Evolutionary conservation across 2,329 filamentous ascomycete genomes (phyloP).

Genomic region (Aureobasidium namibiae): DNA sequence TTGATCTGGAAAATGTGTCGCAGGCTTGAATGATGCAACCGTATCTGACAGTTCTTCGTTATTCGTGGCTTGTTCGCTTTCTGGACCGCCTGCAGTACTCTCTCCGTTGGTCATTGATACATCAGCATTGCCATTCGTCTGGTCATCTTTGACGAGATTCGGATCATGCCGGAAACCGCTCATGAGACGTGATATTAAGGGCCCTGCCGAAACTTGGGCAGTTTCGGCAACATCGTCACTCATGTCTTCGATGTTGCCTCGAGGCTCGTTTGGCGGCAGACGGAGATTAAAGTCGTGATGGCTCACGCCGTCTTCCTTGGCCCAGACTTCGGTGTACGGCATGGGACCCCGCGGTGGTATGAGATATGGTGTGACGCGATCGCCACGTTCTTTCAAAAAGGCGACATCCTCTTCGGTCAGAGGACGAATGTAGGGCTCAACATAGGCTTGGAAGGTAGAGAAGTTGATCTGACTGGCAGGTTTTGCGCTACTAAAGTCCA

Average conservation of each 20-base stretch:
- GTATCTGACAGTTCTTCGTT: slow-evolving; percentile 29
- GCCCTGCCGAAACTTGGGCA: slow-evolving; percentile 81
- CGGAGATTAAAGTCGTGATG: slow-evolving; percentile 59
- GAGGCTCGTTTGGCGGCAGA: slow-evolving; percentile 68
- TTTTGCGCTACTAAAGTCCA: slow-evolving; percentile 91
- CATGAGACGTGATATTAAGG: slow-evolving; percentile 73
- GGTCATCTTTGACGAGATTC: slow-evolving; percentile 44
- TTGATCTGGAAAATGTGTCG: slow-evolving; percentile 59
- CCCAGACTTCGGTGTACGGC: slow-evolving; percentile 86
- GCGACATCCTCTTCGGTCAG: slow-evolving; percentile 90
- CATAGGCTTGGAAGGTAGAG: slow-evolving; percentile 82
- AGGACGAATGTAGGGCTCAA: slow-evolving; percentile 83
- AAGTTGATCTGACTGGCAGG: slow-evolving; percentile 91
- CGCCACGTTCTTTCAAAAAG: slow-evolving; percentile 78
- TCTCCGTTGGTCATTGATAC: slow-evolving; percentile 35
- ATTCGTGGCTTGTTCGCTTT: slow-evolving; percentile 23
- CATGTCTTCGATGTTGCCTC: slow-evolving; percentile 79
- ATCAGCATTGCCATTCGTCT: slow-evolving; percentile 39
- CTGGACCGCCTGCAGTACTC: slow-evolving; percentile 27
- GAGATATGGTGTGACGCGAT: slow-evolving; percentile 73
- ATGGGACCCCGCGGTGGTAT: slow-evolving; percentile 78
- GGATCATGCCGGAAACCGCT: slow-evolving; percentile 73
- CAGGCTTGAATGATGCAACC: slow-evolving; percentile 44
- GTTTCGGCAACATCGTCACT: slow-evolving; percentile 80
- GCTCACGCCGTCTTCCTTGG: slow-evolving; percentile 81